phyloP scores from a whole-genome alignment of 176 grass and related monocot species.

The Alopecurus myosuroides region DNA sequence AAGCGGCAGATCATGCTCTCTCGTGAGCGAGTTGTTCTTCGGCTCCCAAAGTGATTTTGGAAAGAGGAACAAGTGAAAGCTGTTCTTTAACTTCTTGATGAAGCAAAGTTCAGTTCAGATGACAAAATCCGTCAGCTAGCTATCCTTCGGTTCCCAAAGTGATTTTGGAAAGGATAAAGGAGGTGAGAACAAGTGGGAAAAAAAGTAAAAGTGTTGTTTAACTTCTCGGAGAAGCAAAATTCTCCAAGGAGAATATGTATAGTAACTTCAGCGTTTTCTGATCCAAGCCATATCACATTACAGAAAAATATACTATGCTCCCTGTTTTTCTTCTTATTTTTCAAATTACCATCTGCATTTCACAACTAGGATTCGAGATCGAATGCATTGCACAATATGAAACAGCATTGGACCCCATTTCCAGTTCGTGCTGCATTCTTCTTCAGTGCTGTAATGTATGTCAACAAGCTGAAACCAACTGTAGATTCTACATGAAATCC shows the following conservation, averaged over 20 bases:
- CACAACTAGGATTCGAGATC: not conserved
- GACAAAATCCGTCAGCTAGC: not conserved
- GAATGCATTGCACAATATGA: not conserved
- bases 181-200: not conserved
- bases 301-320: not conserved
- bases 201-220: not conserved
- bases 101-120: not conserved
- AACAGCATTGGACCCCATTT: not conserved
- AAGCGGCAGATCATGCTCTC: not conserved
- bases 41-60: conserved; percentile 1
- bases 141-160: conserved; percentile 6
- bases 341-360: not conserved
- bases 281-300: not conserved
- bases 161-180: conserved; percentile 6
- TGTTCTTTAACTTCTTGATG: not conserved
- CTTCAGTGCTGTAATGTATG: not conserved
- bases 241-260: not conserved
- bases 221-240: not conserved
- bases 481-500: not conserved
- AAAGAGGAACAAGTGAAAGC: not conserved
- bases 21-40: conserved; percentile 4
- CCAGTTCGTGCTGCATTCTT: not conserved
- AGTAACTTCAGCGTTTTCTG: not conserved
- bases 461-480: not conserved
- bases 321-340: not conserved